Base-by-base conservation (phyloP, 257 asterid species). In the Thymus quinquecostatus region DNA sequence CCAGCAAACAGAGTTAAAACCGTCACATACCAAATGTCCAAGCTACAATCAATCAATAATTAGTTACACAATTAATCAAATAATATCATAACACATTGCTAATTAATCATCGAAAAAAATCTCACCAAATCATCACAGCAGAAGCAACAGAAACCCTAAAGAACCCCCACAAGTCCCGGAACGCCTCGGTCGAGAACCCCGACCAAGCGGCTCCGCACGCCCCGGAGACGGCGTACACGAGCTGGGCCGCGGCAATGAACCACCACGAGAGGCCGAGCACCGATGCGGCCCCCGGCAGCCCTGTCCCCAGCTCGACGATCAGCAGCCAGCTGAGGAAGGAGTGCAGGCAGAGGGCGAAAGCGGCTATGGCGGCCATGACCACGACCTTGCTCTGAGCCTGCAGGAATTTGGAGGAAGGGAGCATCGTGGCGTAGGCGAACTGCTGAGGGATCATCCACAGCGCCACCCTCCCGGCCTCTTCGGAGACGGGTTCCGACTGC, bases 191-290 rank as follows among this genome's bases (percentile, higher is more conserved):
- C 0, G 90, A 74, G 58, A 87, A 86, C 0, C 95, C 95, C 5
- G 85, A 36, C 91, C 95, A 88, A 3, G 85, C 70, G 2, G 43
- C 56, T 13, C 82, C 86, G 54, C 89, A 80, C 0, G 60, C 28
- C 65, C 88, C 89, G 3, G 68, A 1, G 1, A 82, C 21, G 1
- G 82, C 68, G 49, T 80, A 82, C 54, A 82, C 0, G 59, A 83
- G 67, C 63, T 85, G 93, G 6, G 85, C 87, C 12, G 60, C 34
- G 0, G 77, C 84, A 4, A 83, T 82, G 68, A 88, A 80, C 84
- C 89, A 88, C 95, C 95, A 88, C 0, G 95, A 82, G 0, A 13
- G 74, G 53, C 82, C 82, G 3, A 88, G 64, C 4, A 77, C 79
- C 67, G 72, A 2, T 14, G 89, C 91, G 0, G 78, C 89, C 0